Conservation (phyloP, 2,329 filamentous ascomycete genomes). For the Calonectria naviculata region DNA sequence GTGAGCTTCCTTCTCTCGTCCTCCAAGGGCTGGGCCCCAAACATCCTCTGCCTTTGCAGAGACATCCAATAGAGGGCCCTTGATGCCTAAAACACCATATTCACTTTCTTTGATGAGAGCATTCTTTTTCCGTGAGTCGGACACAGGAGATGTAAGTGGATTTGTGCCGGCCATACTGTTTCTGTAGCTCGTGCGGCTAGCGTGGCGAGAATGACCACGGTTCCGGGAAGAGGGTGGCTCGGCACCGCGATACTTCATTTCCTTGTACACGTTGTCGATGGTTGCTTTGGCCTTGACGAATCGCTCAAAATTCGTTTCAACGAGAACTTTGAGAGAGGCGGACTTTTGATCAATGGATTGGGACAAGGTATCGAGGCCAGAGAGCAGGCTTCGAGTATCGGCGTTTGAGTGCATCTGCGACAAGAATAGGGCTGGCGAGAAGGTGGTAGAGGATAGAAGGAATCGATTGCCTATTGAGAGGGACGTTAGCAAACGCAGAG, state of each 20-base stretch:
- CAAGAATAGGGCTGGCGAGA: slow-evolving; percentile 91
- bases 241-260: slow-evolving; percentile 84
- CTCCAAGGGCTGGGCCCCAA: slow-evolving; percentile 94
- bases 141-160: slow-evolving; percentile 48
- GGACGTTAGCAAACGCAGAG: slow-evolving; percentile 31
- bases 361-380: slow-evolving; percentile 87
- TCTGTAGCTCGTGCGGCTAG: slow-evolving; percentile 75
- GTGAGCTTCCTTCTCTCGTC: slow-evolving; percentile 89
- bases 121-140: slow-evolving; percentile 82
- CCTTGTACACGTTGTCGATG: slow-evolving; percentile 98
- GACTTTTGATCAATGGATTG: slow-evolving; percentile 98
- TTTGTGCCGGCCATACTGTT: slow-evolving; percentile 56
- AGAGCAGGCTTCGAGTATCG: slow-evolving; percentile 82
- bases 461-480: slow-evolving; percentile 80
- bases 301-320: slow-evolving; percentile 98
- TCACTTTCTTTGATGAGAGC: slow-evolving; percentile 93
- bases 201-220: slow-evolving; percentile 71
- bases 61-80: slow-evolving; percentile 86
- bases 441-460: slow-evolving; percentile 93
- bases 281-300: slow-evolving; percentile 98
- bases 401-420: slow-evolving; percentile 91
- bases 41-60: slow-evolving; percentile 96
- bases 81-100: slow-evolving; percentile 89
- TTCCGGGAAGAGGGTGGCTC: slow-evolving; percentile 59
- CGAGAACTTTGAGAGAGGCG: slow-evolving; percentile 92